Evolutionary conservation across 352 stramenopile species (phyloP).

Genomic region (Phytophthora litchii): DNA sequence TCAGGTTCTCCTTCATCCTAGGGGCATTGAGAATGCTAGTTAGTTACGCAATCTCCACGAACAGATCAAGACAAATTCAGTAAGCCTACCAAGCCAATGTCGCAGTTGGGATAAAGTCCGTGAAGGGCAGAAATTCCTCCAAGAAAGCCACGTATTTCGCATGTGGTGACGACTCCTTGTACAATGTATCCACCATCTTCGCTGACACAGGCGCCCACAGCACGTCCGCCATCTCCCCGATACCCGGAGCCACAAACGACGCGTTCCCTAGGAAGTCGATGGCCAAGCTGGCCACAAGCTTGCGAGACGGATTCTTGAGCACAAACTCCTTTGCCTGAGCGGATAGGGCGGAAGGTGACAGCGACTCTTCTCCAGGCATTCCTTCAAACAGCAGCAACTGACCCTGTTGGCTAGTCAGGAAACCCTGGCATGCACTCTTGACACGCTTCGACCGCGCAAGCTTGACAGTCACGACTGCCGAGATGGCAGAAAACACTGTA

Average conservation of each 20-base stretch:
- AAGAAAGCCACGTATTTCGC: slow-evolving; percentile 89
- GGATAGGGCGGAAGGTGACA: slow-evolving; percentile 39
- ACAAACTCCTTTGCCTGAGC: slow-evolving; percentile 48
- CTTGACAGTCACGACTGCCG: slow-evolving; percentile 53
- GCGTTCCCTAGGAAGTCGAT: slow-evolving; percentile 92
- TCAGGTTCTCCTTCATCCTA: slow-evolving; percentile 71
- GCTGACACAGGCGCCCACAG: slow-evolving; percentile 92
- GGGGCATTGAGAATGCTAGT: not conserved
- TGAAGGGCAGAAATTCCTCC: slow-evolving; percentile 93
- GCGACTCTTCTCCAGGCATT: slow-evolving; percentile 35
- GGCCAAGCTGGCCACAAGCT: slow-evolving; percentile 71
- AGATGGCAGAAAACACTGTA: slow-evolving; percentile 54
- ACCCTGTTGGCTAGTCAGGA: slow-evolving; percentile 57
- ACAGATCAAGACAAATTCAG: not conserved
- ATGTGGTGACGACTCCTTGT: slow-evolving; percentile 83
- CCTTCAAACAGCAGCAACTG: slow-evolving; percentile 70
- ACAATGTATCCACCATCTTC: slow-evolving; percentile 91
- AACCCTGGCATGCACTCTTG: slow-evolving; percentile 45
- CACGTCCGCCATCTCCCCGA: slow-evolving; percentile 92
- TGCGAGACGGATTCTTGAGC: slow-evolving; percentile 58
- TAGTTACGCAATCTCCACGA: slow-evolving; percentile 1
- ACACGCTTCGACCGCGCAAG: slow-evolving; percentile 55
- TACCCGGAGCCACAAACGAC: slow-evolving; percentile 85
- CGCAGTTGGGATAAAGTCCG: slow-evolving; percentile 94
- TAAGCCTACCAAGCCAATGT: slow-evolving; percentile 88